Base-by-base conservation (phyloP, 2,329 filamentous ascomycete genomes). In the Calycina herbarum region DNA sequence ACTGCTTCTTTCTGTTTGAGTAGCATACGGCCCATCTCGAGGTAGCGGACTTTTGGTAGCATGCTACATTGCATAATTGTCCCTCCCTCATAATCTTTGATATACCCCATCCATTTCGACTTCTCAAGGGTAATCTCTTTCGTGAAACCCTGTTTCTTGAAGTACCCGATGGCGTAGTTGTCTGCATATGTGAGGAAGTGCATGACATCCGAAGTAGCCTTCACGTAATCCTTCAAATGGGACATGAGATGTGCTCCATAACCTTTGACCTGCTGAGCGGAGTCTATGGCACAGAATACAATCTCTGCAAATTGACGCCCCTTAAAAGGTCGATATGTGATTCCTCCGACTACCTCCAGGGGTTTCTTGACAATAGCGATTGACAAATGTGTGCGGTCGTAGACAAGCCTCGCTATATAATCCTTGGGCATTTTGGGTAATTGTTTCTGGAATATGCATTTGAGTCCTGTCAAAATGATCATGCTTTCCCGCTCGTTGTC, bases 11-110 rank as follows among this genome's bases (percentile, higher is more conserved):
- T 98, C 77, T 99, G 95, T 81, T 99, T 98, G 59, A 97, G 85
- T 1, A 99, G 84, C 93, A 99, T 96, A 68, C 94, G 90, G 2
- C 93, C 91, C 74, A 89, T 87, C 78, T 99, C 94, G 5, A 99
- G 88, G 78, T 99, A 99, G 60, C 95, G 91, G 63, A 98, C 93
- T 68, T 91, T 91, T 7, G 94, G 94, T 24, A 99, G 85, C 95
- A 99, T 98, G 62, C 91, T 93, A 76, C 95, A 99, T 80, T 99
- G 95, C 95, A 99, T 99, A 68, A 99, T 96, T 0, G 95, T 99
- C 66, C 95, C 95, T 65, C 95, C 95, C 79, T 99, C 95, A 77
- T 99, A 99, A 77, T 99, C 95, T 77, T 99, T 99, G 82, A 99
- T 99, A 74, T 98, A 99, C 2, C 95, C 95, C 95, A 98, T 98